Evolutionary conservation across 345 rosid species (phyloP), one percentile per base, ranked within the genome.

Genomic region (Dovyalis caffra): DNA sequence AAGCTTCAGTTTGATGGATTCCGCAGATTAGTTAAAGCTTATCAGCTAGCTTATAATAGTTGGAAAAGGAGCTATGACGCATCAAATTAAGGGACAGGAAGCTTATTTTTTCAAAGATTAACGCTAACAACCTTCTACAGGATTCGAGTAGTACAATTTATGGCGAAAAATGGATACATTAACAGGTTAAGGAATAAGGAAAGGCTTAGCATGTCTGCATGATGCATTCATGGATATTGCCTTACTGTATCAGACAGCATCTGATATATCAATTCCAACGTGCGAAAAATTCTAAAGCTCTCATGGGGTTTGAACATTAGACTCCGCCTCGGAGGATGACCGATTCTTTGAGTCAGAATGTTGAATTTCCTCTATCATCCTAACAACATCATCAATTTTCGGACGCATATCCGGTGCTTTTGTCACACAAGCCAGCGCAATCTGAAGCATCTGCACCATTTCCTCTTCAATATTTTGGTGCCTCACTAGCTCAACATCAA

Each of bases 401-500:
- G 97, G 96, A 26, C 96, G 83, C 33, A 71, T 75, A 7, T 91
- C 92, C 6, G 92, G 91, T 11, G 71, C 76, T 77, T 82, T 91
- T 1, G 88, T 63, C 0, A 91, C 97, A 58, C 97, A 92, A 8
- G 91, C 75, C 73, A 92, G 73, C 10, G 85, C 96, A 62, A 92
- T 83, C 77, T 92, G 97, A 66, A 92, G 88, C 96, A 91, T 88
- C 76, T 91, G 96, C 67, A 92, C 94, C 97, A 89, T 90, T 45
- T 92, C 96, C 75, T 92, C 96, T 78, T 91, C 96, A 16, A 83
- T 83, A 57, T 82, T 83, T 80, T 82, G 90, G 76, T 64, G 84
- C 76, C 79, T 88, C 81, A 91, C 63, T 10, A 92, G 91, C 87
- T 91, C 97, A 0, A 89, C 91, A 74, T 92, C 96, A 43, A 92